phyloP scores from a whole-genome alignment of 192 early-diverging fungal species.

The Mortierella hygrophila region DNA sequence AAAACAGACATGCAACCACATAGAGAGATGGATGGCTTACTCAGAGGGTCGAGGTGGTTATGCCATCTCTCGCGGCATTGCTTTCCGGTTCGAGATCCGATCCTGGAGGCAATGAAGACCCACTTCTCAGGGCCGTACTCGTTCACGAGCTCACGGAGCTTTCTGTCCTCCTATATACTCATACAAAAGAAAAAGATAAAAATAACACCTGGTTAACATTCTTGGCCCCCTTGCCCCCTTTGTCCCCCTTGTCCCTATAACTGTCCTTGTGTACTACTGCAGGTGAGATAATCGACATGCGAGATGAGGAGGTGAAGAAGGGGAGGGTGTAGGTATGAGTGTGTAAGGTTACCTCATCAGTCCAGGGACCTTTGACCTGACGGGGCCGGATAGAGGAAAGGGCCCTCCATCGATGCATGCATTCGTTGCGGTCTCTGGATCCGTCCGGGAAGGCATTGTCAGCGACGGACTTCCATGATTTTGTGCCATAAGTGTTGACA shows the following conservation, averaged over 20 bases:
- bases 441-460: constrained; percentile 48
- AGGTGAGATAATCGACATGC: not conserved
- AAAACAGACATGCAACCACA: not conserved
- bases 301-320: not conserved
- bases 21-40: constrained; percentile 21
- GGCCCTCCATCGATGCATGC: constrained; percentile 43
- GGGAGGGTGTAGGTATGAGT: too few species aligned
- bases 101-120: constrained; percentile 54
- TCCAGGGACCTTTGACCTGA: constrained; percentile 56
- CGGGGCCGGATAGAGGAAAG: constrained; percentile 24
- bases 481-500: constrained; percentile 30
- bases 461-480: constrained; percentile 40
- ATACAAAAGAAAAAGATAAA: not conserved
- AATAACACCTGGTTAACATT: not conserved
- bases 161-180: constrained; percentile 42
- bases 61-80: constrained; percentile 51
- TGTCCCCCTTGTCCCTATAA: not conserved
- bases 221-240: not conserved
- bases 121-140: constrained; percentile 55
- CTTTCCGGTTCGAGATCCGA: constrained; percentile 50
- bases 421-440: constrained; percentile 40
- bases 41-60: constrained; percentile 52
- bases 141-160: constrained; percentile 38
- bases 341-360: constrained; percentile 35
- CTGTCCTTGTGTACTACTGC: too few species aligned